phyloP scores from a whole-genome alignment of 352 stramenopile genomes.

The Halophytophthora batemanensis region DNA sequence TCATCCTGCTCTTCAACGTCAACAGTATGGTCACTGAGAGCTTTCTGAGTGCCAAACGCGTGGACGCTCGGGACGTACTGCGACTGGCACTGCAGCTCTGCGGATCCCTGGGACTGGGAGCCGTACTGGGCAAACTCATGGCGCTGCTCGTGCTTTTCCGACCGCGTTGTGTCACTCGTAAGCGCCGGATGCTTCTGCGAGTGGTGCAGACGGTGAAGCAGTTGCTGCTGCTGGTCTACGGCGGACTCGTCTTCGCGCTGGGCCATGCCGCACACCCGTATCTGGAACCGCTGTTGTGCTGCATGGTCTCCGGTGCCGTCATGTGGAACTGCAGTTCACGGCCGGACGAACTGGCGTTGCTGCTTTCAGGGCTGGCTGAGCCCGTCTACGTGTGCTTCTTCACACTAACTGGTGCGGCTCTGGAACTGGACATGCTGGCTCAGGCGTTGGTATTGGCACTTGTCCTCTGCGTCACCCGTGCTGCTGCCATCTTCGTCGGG shows the following conservation, averaged over 20 bases:
- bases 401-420: conserved; percentile 60
- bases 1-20: conserved; percentile 74
- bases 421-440: conserved; percentile 64
- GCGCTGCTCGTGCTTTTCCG: conserved; percentile 53
- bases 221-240: conserved; percentile 54
- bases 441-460: conserved; percentile 54
- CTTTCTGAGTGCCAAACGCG: conserved; percentile 47
- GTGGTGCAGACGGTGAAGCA: conserved; percentile 48
- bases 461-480: conserved; percentile 48
- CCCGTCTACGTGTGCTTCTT: conserved; percentile 78
- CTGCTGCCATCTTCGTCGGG: conserved; percentile 58
- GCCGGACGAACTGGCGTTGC: conserved; percentile 47
- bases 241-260: conserved; percentile 57
- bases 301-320: conserved; percentile 60
- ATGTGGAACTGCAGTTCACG: conserved; percentile 65
- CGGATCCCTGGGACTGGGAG: conserved; percentile 44
- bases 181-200: conserved; percentile 33
- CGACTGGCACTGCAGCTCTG: conserved; percentile 40
- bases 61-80: conserved; percentile 31
- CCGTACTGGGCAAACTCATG: conserved; percentile 53
- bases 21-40: conserved; percentile 70
- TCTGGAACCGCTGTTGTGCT: conserved; percentile 59
- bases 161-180: conserved; percentile 46
- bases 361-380: conserved; percentile 52
- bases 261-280: conserved; percentile 63